Base-by-base conservation (phyloP, 352 stramenopile genomes). In the Lagenidium sp. region DNA sequence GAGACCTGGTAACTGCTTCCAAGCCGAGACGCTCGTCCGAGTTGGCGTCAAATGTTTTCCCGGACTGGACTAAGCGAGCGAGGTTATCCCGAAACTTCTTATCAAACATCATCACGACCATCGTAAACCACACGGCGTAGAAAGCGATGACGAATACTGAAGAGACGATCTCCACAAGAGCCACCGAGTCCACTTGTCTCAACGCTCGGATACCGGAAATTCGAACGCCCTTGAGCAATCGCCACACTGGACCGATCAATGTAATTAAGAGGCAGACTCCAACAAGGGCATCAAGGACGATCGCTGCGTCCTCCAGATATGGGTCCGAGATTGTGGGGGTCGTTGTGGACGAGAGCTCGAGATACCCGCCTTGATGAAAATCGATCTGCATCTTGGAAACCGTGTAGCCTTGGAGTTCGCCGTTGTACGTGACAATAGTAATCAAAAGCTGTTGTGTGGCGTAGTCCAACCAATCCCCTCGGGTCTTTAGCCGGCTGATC, bases 31-130 rank as follows among this genome's bases (percentile, higher is more conserved):
- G 57, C 43, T 68, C 59, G 19, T 57, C 55, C 4, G 53, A 63
- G 30, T 64, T 36, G 12, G 19, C 52, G 12, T 56, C 51, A 20
- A 66, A 77, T 13, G 37, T 47, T 34, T 77, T 68, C 11, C 51
- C 65, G 4, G 41, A 53, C 10, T 63, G 45, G 4, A 70, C 61
- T 6, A 82, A 56, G 12, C 30, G 50, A n/a, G 55, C 42, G 12
- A 84, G 43, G 31, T 68, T 77, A 26, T 62, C 50, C 12, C 52
- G 68, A 30, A 78, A 83, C 13, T 35, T 16, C n/a, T 60, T 47
- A 4, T 53, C 52, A n/a, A 57, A 60, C 63, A 77, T 75, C 38
- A 67, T 45, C 10, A 21, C 19, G 1, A 77, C 51, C 18, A 79
- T 68, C 0, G 52, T 50, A 13, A 54, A 44, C 53, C 64, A 65